phyloP scores from a whole-genome alignment of 768 basidiomycete species.

The Solioccasus polychromus region DNA sequence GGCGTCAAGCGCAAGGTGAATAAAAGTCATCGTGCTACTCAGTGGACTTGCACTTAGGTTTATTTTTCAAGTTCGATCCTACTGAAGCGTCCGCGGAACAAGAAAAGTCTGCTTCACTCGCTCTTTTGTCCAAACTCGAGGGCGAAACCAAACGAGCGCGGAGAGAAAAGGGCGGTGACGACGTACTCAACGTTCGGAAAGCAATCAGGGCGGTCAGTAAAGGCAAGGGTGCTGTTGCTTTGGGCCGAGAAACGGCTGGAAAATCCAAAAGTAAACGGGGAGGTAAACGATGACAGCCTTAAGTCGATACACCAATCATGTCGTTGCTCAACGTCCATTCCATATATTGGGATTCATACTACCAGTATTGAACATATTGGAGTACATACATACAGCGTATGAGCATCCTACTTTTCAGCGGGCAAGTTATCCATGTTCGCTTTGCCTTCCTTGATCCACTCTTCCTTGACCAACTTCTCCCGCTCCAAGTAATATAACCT shows the following conservation, averaged over 20 bases:
- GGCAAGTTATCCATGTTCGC: conserved; percentile 41
- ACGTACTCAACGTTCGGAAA: conserved; percentile 82
- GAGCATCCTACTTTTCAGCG: conserved; percentile 21
- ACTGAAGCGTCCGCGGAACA: conserved; percentile 59
- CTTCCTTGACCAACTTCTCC: conserved; percentile 78
- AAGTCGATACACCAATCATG: no score
- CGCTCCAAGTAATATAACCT: conserved; percentile 69
- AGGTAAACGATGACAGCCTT: conserved; percentile 25
- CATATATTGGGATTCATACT: conserved; percentile 9
- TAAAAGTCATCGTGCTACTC: not conserved
- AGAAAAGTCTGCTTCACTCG: conserved; percentile 74
- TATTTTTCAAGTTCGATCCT: conserved; percentile 82
- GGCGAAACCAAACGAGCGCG: conserved; percentile 56
- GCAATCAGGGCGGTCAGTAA: conserved; percentile 77
- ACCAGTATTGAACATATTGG: conserved; percentile 11
- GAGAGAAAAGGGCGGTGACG: conserved; percentile 43
- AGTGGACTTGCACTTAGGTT: not conserved
- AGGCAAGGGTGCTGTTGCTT: conserved; percentile 59
- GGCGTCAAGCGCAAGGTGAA: conserved; percentile 90
- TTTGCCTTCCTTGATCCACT: conserved; percentile 82
- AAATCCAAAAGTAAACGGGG: conserved; percentile 27
- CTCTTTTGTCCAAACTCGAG: conserved; percentile 76
- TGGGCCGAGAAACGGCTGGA: conserved; percentile 44
- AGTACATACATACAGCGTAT: conserved; percentile 20
- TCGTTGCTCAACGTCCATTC: conserved; percentile 8